Evolutionary conservation across 257 asterid species (phyloP), one percentile per base, ranked within the genome.

Genomic region (Paraleonurus japonicus): DNA sequence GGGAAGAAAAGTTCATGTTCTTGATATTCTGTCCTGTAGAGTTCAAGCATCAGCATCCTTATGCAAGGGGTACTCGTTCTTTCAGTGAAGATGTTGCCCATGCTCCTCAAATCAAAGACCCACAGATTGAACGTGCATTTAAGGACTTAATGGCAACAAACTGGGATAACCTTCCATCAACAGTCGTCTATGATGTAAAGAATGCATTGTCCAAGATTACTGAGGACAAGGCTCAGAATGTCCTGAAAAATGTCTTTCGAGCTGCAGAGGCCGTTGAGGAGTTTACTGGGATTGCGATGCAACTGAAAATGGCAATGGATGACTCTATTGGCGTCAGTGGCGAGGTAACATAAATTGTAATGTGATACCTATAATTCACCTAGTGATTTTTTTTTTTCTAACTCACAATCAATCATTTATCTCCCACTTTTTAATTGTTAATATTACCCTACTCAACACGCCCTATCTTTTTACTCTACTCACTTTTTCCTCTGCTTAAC

Each of bases 241-340:
- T 75, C 37, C 83, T 95, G 73, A 88, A 83, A 67, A 85, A 88
- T 80, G 95, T 86, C 45, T 80, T 85, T 68, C 87, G 92, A 60
- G 90, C 98, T 4, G 99, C 98, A 62, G 95, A 92, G 79, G 97
- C 99, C 63, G 95, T 88, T 72, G 98, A 95, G 86, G 96, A 95
- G 80, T 92, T 92, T 73, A 63, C 82, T 2, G 97, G 94, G 55
- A 92, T 87, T 20, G 73, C 86, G 64, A 81, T 84, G 62, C 82
- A 96, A 13, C 79, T 95, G 76, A 95, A 92, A 78, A 92, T 90
- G 98, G 95, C 83, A 33, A 75, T 92, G 77, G 98, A 95, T 81
- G 99, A 95, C 62, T 79, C 83, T 33, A 89, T 95, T 76, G 98
- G 99, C 33, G 7, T 78, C 65, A 88, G 98, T 67, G 98, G 98